Evolutionary conservation across 1,139 yeast genomes (phyloP), one percentile per base, ranked within the genome.

Genomic region (Sugiyamaella japonica): DNA sequence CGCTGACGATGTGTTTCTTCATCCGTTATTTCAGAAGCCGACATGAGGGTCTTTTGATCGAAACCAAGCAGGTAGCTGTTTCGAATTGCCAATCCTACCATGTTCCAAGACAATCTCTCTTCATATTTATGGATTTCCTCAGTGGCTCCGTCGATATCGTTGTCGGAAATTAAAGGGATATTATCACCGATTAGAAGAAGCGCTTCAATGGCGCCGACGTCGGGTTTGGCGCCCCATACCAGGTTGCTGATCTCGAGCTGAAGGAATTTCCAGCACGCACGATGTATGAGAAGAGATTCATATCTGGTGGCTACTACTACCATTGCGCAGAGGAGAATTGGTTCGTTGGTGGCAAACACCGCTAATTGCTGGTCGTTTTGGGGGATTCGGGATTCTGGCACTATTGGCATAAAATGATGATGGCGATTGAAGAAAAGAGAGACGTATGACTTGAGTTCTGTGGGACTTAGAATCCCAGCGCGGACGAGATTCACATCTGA

Each of bases 51-150:
- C 53, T 62, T 62, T 45, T 62, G 65, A 48, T 62, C 65, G 7
- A 62, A 48, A 8, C 65, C 65, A 29, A 62, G 52, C 17, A 55
- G 58, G 49, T 62, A 62, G 23, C 62, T 49, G 17, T 57, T 51
- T n/a, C 65, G 50, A 36, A 65, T 57, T 5, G 62, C 66, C 28
- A 60, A 47, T 12, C 68, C 68, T 15, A 65, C 62, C n/a, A 57
- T 49, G 41, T 61, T 64, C 68, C 68, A 65, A 28, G 60, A 56
- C 42, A 65, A 47, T 9, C 66, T 59, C 36, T 54, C 62, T 44
- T 61, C 64, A 23, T 43, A 36, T 23, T 53, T 48, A 32, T 48
- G 50, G 34, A 61, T 51, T 9, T 56, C 49, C 3, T 46, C 34
- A 3, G n/a, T 32, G 6, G 25, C 4, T 29, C 39, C 45, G 15